Conservation (phyloP, 176 grass and related monocot species). For the Bonia amplexicaulis region DNA sequence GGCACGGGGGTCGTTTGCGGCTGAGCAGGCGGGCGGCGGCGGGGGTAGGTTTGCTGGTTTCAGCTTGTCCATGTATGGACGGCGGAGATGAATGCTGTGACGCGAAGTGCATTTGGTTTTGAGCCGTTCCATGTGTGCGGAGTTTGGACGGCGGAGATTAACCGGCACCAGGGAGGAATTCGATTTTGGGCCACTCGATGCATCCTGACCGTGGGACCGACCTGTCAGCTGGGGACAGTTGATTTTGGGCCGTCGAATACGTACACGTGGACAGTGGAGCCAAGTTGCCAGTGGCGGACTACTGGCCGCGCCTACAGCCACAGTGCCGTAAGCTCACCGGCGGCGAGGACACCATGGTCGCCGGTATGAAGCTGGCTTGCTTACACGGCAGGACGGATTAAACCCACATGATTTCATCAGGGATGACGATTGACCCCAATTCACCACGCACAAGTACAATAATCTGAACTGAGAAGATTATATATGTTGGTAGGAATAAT, state of each 20-base stretch:
- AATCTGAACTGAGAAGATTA: neutral
- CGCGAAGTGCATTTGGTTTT: too few species aligned
- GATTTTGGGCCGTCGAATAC: neutral
- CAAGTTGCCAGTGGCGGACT: neutral
- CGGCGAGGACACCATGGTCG: neutral
- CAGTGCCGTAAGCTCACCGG: neutral
- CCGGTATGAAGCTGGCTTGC: neutral
- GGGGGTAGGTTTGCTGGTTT: too few species aligned
- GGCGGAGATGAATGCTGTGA: too few species aligned
- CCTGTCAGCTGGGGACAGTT: neutral
- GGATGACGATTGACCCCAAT: neutral
- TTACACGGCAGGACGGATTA: neutral
- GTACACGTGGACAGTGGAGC: neutral
- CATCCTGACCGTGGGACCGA: neutral
- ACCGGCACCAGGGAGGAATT: too few species aligned
- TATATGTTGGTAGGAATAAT: too few species aligned
- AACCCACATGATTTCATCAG: neutral
- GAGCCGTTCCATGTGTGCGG: too few species aligned
- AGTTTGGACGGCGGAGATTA: too few species aligned
- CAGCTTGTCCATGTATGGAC: too few species aligned
- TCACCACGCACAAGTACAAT: neutral
- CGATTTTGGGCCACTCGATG: neutral
- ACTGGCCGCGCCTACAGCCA: neutral
- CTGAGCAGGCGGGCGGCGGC: neutral
- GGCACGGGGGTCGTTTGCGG: neutral